A percentile compares a stretch with the other conserved stretches of the same genome.
phyloP scores from a whole-genome alignment of 1,139 yeast genomes.

The Dujonia santamariae region DNA sequence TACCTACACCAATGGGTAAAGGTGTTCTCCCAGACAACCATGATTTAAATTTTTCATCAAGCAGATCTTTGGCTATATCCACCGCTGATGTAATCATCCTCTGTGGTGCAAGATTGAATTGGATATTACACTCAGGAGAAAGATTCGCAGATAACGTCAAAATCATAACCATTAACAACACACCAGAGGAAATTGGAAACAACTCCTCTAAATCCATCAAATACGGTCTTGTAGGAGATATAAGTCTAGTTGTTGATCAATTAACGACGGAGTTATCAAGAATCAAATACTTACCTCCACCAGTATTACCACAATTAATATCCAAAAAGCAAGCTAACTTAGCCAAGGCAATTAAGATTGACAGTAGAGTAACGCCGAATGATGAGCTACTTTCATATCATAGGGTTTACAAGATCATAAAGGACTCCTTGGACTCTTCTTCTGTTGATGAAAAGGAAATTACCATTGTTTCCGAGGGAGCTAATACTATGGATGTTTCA shows the following conservation, averaged over 20 bases:
- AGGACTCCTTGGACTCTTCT: constrained; percentile 24
- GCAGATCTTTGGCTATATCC: constrained; percentile 53
- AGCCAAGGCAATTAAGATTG: constrained; percentile 11
- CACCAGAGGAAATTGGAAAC: constrained; percentile 51
- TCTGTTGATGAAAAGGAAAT: constrained; percentile 16
- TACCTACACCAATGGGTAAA: constrained; percentile 75
- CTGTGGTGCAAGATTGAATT: constrained; percentile 62
- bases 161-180: constrained; percentile 54
- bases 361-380: constrained; percentile 1
- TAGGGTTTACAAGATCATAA: constrained; percentile 48
- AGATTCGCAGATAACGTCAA: constrained; percentile 42
- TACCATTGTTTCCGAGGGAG: constrained; percentile 58
- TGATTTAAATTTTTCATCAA: constrained; percentile 50
- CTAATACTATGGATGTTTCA: constrained; percentile 68
- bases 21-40: constrained; percentile 57
- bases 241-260: constrained; percentile 35
- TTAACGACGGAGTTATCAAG: constrained; percentile 21
- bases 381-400: constrained; percentile 42
- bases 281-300: constrained; percentile 21
- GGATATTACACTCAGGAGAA: constrained; percentile 66
- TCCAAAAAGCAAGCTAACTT: constrained; percentile 33
- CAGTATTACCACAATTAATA: constrained; percentile 23
- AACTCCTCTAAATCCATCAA: constrained; percentile 27
- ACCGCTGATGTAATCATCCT: constrained; percentile 54
- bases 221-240: constrained; percentile 50